Evolutionary conservation across 306 rosid genomes (phyloP), one percentile per base, ranked within the genome.

Genomic region (Parietaria judaica): DNA sequence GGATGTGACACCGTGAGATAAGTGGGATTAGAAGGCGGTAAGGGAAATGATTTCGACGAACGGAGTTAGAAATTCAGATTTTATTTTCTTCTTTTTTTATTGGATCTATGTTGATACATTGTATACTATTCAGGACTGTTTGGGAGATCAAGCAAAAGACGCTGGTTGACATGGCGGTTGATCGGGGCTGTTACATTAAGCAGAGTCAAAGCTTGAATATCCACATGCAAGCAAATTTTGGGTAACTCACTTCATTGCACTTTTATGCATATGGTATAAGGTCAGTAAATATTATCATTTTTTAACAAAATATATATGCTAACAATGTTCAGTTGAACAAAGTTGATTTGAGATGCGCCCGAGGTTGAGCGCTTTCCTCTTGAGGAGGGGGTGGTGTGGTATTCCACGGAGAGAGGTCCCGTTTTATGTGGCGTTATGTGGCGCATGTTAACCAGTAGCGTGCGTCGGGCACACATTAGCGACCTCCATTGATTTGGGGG

Each of bases 121-220:
- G 44, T 73, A 15, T 36, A 66, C 31, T 58, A 60, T 23, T 47
- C 85, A 90, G 95, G 61, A 90, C 97, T 79, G 94, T 90, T 54
- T 90, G 95, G 97, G 94, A 90, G 83, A 90, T 90, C 68, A 90
- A 90, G 80, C 97, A 90, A 72, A 86, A 72, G 78, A 87, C 92
- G 16, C 65, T 86, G 70, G 97, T 90, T 11, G 97, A 90, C 64
- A 90, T 90, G 95, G 97, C 95, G 51, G 94, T 71, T 51, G 88
- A 84, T 81, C 81, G 94, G 54, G 95, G 97, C 49, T 82, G 90
- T 55, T 90, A 73, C 80, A 90, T 90, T 36, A 94, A 90, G 71
- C 94, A 90, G 74, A 90, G 95, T 74, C 97, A 90, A 75, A 90
- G 95, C 66, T 80, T 90, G 48, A 90, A 90, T 44, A 90, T 90